These are phyloP conservation scores for Arthrobotrys sinensis DNA, from an alignment of 2,329 filamentous ascomycete species.

Conservation along the genomic window DNA sequence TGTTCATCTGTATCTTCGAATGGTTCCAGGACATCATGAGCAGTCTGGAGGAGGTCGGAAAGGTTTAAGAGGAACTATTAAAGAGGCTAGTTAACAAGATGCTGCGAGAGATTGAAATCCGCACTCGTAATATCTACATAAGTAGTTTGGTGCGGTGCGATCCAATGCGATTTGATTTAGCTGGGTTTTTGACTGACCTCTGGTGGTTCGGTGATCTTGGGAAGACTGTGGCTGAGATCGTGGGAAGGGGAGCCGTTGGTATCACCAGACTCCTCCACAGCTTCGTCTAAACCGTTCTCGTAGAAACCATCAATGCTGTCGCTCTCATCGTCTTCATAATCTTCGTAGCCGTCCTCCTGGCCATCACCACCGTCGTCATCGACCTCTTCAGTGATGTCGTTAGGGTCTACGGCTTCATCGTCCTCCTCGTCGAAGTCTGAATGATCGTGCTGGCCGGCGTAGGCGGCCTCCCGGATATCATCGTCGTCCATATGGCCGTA, in stretches of 20 bases:
- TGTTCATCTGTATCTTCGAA: constrained; percentile 39
- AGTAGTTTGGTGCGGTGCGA: not conserved
- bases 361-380: constrained; percentile 1
- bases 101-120: not conserved
- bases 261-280: constrained; percentile 19
- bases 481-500: constrained; percentile 32
- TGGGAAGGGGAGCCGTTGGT: not conserved
- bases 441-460: constrained; percentile 9
- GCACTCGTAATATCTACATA: too few species aligned
- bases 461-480: constrained; percentile 10
- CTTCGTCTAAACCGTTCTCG: constrained; percentile 11
- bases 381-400: constrained; percentile 19
- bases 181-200: constrained; percentile 21
- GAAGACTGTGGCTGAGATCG: not conserved
- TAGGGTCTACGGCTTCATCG: constrained; percentile 30
- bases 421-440: constrained; percentile 40
- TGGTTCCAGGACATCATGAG: constrained; percentile 46
- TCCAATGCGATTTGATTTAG: too few species aligned
- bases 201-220: constrained; percentile 52
- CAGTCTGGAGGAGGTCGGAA: constrained; percentile 46
- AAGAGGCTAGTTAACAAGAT: not conserved
- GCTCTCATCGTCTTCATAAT: constrained; percentile 36
- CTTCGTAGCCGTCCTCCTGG: constrained; percentile 14
- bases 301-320: constrained; percentile 24
- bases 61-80: constrained; percentile 50